Evolutionary conservation across 805 yeast genomes (phyloP).

Genomic region (Metschnikowia hibisci): DNA sequence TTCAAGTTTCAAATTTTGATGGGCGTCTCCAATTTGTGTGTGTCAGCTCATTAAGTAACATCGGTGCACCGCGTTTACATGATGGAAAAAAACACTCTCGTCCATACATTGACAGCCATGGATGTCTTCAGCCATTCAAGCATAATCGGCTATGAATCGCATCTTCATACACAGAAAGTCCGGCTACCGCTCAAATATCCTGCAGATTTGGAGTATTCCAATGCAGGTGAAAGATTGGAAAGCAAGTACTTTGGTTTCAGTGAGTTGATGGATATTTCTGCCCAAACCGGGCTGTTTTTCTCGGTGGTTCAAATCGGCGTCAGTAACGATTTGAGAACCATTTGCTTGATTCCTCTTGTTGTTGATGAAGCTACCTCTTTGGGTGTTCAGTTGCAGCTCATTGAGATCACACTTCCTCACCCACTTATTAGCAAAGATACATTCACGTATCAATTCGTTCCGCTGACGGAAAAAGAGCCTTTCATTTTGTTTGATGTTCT

Average conservation of each 20-base stretch:
- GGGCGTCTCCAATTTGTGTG: no score
- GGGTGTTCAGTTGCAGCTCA: slow-evolving; percentile 31
- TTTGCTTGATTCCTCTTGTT: slow-evolving; percentile 38
- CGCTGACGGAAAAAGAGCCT: slow-evolving; percentile 21
- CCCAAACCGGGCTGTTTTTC: slow-evolving; percentile 16
- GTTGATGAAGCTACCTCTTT: slow-evolving; percentile 29
- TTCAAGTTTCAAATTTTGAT: no score
- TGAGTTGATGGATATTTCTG: slow-evolving; percentile 14
- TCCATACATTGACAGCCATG: slow-evolving; percentile 7
- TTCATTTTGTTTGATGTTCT: slow-evolving; percentile 51
- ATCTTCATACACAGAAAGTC: slow-evolving; percentile 15
- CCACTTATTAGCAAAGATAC: slow-evolving; percentile 16
- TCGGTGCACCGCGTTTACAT: slow-evolving; percentile 7
- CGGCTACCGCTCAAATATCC: slow-evolving; percentile 17
- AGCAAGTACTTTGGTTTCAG: slow-evolving; percentile 12
- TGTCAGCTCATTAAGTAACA: background rate
- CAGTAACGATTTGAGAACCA: slow-evolving; percentile 27
- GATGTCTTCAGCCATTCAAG: slow-evolving; percentile 13
- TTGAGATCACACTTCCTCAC: slow-evolving; percentile 26
- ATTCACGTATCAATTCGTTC: slow-evolving; percentile 11
- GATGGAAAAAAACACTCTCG: slow-evolving; percentile 2
- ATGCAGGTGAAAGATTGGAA: slow-evolving; percentile 11
- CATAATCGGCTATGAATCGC: slow-evolving; percentile 16
- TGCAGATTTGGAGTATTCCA: background rate
- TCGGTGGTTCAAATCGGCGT: slow-evolving; percentile 22